Conservation (phyloP, 495 filamentous ascomycete genomes). For the Penicillium canariense region DNA sequence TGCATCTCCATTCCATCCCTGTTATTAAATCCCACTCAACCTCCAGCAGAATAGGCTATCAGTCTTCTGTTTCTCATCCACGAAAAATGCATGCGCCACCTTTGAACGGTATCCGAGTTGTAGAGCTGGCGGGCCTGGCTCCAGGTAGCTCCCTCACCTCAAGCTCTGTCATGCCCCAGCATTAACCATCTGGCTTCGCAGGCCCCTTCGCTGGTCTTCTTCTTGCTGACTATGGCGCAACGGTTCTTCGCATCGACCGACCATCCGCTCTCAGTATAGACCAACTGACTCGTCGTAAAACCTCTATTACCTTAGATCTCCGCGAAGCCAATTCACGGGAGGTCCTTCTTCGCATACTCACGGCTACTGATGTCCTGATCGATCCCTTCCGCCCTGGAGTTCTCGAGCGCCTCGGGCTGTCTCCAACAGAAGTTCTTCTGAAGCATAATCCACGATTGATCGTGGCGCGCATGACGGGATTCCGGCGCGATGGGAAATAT, state of each 20-base stretch:
- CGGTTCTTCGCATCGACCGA: constrained; percentile 85
- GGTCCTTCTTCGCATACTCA: constrained; percentile 63
- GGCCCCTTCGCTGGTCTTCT: constrained; percentile 88
- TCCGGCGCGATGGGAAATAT: constrained; percentile 82
- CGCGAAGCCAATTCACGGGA: constrained; percentile 60
- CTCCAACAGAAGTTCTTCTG: constrained; percentile 58
- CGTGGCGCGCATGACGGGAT: constrained; percentile 83
- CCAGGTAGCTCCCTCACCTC: constrained; percentile 57
- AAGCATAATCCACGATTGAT: constrained; percentile 73
- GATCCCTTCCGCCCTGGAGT: constrained; percentile 92
- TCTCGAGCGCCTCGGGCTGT: constrained; percentile 76
- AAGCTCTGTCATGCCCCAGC: neutral
- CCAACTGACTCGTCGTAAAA: constrained; percentile 73
- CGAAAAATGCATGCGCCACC: constrained; percentile 41
- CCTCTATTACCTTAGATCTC: constrained; percentile 73
- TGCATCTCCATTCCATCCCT: neutral
- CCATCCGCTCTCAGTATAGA: constrained; percentile 48
- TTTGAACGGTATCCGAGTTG: constrained; percentile 71
- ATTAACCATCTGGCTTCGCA: constrained; percentile 25
- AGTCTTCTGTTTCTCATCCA: neutral
- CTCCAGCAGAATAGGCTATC: neutral
- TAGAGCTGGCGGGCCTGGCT: constrained; percentile 88
- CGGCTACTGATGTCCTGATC: constrained; percentile 72
- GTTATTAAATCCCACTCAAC: neutral
- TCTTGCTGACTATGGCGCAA: constrained; percentile 84